Evolutionary conservation across 805 yeast species (phyloP).

Genomic region (Suhomyces vadensis): DNA sequence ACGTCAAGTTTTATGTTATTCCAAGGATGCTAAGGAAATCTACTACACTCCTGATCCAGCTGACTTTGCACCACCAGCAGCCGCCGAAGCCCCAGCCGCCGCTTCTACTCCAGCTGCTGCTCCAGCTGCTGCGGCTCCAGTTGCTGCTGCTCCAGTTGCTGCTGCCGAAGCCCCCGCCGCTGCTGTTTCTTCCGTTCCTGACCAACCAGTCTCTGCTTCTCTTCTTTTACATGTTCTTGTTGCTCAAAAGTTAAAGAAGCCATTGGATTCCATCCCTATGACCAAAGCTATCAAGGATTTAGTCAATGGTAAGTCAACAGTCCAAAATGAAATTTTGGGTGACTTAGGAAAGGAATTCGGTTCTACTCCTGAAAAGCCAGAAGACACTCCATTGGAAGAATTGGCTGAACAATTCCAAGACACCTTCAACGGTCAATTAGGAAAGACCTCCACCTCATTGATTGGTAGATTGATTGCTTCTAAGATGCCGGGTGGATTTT

Average conservation of each 20-base stretch:
- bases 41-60: slow-evolving; percentile 88
- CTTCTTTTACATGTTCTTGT: slow-evolving; percentile 84
- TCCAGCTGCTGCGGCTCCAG: slow-evolving; percentile 53
- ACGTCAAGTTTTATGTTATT: slow-evolving; percentile 92
- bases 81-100: slow-evolving; percentile 31
- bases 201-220: slow-evolving; percentile 84
- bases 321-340: slow-evolving; percentile 97
- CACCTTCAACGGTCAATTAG: slow-evolving; percentile 81
- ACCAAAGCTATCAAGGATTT: slow-evolving; percentile 93
- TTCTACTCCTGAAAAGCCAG: slow-evolving; percentile 97
- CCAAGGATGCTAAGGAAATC: slow-evolving; percentile 94
- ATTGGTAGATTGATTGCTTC: slow-evolving; percentile 90
- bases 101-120: slow-evolving; percentile 56
- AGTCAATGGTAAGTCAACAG: slow-evolving; percentile 98
- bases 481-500: slow-evolving; percentile 99
- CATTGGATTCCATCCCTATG: slow-evolving; percentile 81
- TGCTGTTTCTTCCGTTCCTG: slow-evolving; percentile 82
- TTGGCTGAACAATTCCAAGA: slow-evolving; percentile 95
- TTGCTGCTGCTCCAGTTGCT: slow-evolving; percentile 59
- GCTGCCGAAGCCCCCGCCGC: slow-evolving; percentile 70
- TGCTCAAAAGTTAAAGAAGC: slow-evolving; percentile 93
- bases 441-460: slow-evolving; percentile 89
- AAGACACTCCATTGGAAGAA: slow-evolving; percentile 94
- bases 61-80: slow-evolving; percentile 42
- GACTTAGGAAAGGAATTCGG: slow-evolving; percentile 98